Evolutionary conservation across 495 filamentous ascomycete genomes (phyloP), one percentile per base, ranked within the genome.

Genomic region (Tuber calosporum): DNA sequence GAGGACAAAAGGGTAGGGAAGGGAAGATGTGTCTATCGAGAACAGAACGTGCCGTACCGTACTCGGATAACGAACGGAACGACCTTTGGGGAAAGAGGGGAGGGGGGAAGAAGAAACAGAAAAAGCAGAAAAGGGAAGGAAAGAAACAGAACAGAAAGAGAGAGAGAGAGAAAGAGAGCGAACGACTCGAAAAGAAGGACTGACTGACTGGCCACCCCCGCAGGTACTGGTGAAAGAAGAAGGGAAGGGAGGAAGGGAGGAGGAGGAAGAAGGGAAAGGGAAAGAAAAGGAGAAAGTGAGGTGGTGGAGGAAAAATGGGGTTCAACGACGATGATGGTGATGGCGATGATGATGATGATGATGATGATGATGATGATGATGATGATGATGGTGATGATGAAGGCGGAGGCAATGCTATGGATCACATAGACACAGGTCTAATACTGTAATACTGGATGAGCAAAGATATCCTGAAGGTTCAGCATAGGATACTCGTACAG

Each of bases 21-120:
- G 42, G 75, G 68, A 69, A 71, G 73, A 58, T n/a, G 68, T 43
- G 42, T n/a, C n/a, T n/a, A n/a, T n/a, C n/a, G n/a, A n/a, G n/a
- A n/a, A n/a, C n/a, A n/a, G n/a, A n/a, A n/a, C n/a, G n/a, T n/a
- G n/a, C n/a, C n/a, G n/a, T n/a, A n/a, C n/a, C n/a, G 48, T 26
- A n/a, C 48, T 71, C 74, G 76, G 70, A 70, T 73, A n/a, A n/a
- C n/a, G n/a, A n/a, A n/a, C n/a, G n/a, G n/a, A 73, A 68, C 71
- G 36, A 73, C 75, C 76, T 70, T 62, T 40, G 67, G 36, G 67
- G 76, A 68, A 69, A 37, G 75, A 77, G 34, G 26, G 39, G 62
- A 43, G 34, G 22, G 30, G 43, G 67, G 1, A 42, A n/a, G 41
- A n/a, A 67, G 38, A 41, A n/a, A 41, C 15, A 67, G 38, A 66